phyloP scores from a whole-genome alignment of 805 yeast species.

The Kodamaea kaohsiungensis region DNA sequence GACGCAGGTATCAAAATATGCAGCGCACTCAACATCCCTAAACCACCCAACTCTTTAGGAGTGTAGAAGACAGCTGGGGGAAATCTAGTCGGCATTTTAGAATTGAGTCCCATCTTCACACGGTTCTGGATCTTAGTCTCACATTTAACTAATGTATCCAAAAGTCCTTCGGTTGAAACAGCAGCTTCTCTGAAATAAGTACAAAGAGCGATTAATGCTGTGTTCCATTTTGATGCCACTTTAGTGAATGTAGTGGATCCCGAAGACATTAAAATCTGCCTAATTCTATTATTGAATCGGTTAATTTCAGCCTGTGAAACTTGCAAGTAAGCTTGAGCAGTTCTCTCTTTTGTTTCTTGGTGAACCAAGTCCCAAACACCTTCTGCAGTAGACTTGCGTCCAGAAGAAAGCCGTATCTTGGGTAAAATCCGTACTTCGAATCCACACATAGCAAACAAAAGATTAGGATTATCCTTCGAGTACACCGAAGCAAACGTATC shows the following conservation, averaged over 20 bases:
- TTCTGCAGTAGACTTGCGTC: constrained; percentile 52
- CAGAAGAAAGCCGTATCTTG: constrained; percentile 56
- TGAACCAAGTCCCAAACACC: constrained; percentile 90
- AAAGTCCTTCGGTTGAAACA: constrained; percentile 71
- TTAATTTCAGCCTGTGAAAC: constrained; percentile 82
- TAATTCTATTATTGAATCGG: constrained; percentile 75
- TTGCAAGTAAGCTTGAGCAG: constrained; percentile 83
- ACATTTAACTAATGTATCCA: constrained; percentile 82
- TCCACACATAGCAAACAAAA: constrained; percentile 90
- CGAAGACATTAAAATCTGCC: constrained; percentile 91
- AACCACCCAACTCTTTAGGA: constrained; percentile 95
- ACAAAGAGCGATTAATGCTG: constrained; percentile 81
- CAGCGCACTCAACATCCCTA: constrained; percentile 97
- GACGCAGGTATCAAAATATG: constrained; percentile 94
- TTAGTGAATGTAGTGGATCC: constrained; percentile 96
- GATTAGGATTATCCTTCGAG: constrained; percentile 85
- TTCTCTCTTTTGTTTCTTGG: constrained; percentile 72
- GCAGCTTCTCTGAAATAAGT: constrained; percentile 94
- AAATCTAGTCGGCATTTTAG: constrained; percentile 97
- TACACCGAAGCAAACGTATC: constrained; percentile 84
- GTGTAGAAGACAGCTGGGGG: constrained; percentile 99
- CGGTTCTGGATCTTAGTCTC: constrained; percentile 93
- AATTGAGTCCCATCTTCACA: constrained; percentile 91
- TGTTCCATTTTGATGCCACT: constrained; percentile 94
- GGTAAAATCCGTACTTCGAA: constrained; percentile 92